phyloP scores from a whole-genome alignment of 1,284 basidiomycete genomes.

The Salmacisia buchloeana region DNA sequence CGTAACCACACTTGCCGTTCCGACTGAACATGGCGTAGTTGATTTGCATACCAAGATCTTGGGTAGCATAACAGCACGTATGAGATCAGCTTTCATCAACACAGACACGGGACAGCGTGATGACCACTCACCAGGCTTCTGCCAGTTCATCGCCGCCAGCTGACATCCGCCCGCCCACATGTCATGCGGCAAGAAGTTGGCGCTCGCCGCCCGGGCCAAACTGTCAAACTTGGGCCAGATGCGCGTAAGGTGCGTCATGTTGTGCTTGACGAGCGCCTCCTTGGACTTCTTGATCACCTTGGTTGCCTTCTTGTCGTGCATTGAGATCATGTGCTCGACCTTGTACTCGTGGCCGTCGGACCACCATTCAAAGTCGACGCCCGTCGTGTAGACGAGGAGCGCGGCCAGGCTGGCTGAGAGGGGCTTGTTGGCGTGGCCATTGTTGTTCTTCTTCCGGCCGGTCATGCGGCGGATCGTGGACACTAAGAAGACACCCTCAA shows the following conservation, averaged over 20 bases:
- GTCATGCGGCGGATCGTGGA: slow-evolving; percentile 9
- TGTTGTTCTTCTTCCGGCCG: slow-evolving; percentile 4
- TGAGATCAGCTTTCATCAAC: not conserved
- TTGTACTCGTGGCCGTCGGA: slow-evolving; percentile 69
- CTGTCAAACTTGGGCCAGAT: slow-evolving; percentile 81
- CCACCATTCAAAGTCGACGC: slow-evolving; percentile 88
- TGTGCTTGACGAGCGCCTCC: slow-evolving; percentile 79
- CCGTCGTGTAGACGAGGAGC: slow-evolving; percentile 87
- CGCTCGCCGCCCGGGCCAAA: slow-evolving; percentile 38
- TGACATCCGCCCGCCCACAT: slow-evolving; percentile 88
- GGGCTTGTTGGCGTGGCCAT: slow-evolving; percentile 21
- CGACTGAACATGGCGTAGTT: slow-evolving; percentile 91
- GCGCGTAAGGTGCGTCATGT: slow-evolving; percentile 74
- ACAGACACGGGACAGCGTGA: too few species aligned
- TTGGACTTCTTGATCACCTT: slow-evolving; percentile 24
- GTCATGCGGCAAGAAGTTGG: slow-evolving; percentile 82
- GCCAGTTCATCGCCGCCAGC: slow-evolving; percentile 96
- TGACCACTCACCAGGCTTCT: too few species aligned
- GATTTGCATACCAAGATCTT: slow-evolving; percentile 63
- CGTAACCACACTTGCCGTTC: slow-evolving; percentile 78
- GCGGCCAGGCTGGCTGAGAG: slow-evolving; percentile 71
- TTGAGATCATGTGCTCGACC: slow-evolving; percentile 81
- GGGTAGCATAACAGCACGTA: slow-evolving; percentile 4
- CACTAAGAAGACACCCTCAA: not conserved
- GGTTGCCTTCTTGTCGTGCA: slow-evolving; percentile 66